Evolutionary conservation across 2,329 filamentous ascomycete genomes (phyloP).

Genomic region (Calonectria leucothoes): DNA sequence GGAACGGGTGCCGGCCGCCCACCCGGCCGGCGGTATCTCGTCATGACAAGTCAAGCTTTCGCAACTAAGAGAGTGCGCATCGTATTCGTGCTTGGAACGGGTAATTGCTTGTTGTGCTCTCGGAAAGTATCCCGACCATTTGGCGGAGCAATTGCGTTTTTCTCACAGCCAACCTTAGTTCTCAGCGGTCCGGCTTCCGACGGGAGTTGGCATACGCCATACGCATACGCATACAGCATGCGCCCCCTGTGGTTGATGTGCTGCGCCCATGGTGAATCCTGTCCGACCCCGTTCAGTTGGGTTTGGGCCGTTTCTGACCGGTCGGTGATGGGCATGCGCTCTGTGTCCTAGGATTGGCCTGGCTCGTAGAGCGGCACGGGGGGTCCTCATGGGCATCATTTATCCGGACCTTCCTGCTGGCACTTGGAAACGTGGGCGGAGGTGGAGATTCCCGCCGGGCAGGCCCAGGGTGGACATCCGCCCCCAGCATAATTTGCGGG

Average conservation of each 20-base stretch:
- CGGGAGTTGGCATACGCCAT: constrained; percentile 2
- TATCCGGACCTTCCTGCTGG: constrained; percentile 14
- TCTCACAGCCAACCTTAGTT: neutral
- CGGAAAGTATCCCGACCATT: neutral
- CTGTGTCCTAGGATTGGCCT: neutral
- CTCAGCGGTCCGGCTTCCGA: constrained; percentile 19
- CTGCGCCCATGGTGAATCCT: neutral
- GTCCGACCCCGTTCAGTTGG: neutral
- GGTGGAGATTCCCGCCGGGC: constrained; percentile 5
- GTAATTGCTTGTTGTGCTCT: neutral
- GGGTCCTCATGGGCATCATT: neutral
- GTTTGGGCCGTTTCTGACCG: constrained; percentile 13
- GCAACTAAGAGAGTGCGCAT: constrained; percentile 8
- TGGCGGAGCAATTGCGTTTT: neutral
- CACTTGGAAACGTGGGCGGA: constrained; percentile 21
- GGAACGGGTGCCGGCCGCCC: constrained; percentile 2
- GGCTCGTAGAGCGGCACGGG: neutral
- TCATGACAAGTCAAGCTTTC: constrained; percentile 17
- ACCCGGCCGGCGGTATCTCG: constrained; percentile 7
- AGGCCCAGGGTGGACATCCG: constrained; percentile 19
- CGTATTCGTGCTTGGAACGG: neutral
- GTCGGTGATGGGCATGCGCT: neutral
- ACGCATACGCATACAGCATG: constrained; percentile 8
- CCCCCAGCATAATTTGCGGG: constrained; percentile 29
- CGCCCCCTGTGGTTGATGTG: neutral